phyloP scores from a whole-genome alignment of 176 grass and related monocot genomes.

The Phoenix roebelenii region DNA sequence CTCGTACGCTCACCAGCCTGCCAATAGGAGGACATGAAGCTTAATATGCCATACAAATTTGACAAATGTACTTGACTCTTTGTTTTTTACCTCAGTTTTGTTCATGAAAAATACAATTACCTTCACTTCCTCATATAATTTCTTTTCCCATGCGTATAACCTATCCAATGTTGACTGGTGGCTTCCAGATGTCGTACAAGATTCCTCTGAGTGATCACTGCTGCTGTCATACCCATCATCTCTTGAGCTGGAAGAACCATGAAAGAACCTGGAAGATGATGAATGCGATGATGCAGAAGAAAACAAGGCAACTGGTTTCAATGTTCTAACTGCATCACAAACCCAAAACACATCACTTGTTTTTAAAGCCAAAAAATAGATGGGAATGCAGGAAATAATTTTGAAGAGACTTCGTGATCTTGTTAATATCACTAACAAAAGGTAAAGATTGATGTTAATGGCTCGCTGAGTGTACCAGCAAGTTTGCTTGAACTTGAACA shows the following conservation, averaged over 20 bases:
- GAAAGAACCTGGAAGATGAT: slow-evolving; percentile 31
- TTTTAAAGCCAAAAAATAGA: too few relatives aligned
- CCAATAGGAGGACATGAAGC: background rate
- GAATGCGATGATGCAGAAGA: slow-evolving; percentile 3
- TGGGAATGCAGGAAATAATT: too few relatives aligned
- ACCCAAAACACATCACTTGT: background rate
- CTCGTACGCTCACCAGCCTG: slow-evolving; percentile 70
- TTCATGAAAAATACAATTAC: too few relatives aligned
- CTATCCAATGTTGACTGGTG: slow-evolving; percentile 78
- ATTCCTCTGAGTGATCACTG: slow-evolving; percentile 43
- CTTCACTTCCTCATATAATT: slow-evolving; percentile 26
- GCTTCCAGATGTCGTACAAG: slow-evolving; percentile 63
- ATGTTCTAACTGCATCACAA: slow-evolving; percentile 11
- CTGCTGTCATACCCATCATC: slow-evolving; percentile 22
- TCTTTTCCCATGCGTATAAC: slow-evolving; percentile 89
- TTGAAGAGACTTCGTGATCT: too few relatives aligned
- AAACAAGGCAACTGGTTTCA: slow-evolving; percentile 13
- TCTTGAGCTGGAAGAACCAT: slow-evolving; percentile 17
- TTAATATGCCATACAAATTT: too few relatives aligned
- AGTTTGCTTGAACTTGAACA: slow-evolving; percentile 49
- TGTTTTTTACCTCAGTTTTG: too few relatives aligned
- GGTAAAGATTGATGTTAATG: too few relatives aligned
- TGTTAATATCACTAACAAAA: too few relatives aligned
- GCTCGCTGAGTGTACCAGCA: slow-evolving; percentile 38
- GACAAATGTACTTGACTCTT: too few relatives aligned